Base-by-base conservation (phyloP, 257 asterid genomes). In the Solanum appendiculatum region DNA sequence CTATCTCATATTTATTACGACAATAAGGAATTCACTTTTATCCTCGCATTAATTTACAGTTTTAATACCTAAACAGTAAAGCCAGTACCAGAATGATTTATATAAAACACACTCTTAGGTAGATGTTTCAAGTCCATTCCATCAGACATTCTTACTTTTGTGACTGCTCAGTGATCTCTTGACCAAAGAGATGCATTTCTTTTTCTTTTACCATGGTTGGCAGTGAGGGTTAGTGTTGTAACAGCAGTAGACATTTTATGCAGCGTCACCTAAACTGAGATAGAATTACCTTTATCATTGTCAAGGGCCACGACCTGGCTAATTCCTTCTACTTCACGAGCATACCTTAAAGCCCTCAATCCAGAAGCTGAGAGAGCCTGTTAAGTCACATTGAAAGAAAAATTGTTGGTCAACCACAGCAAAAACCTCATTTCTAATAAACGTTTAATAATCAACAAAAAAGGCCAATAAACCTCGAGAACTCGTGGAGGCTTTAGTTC, bases 331-430 rank as follows among this genome's bases (percentile, higher is more conserved):
- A 95, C 89, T 93, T 97, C 99, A 69, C 96, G 97, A 11, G 99
- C 99, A 92, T 96, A 96, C 91, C 99, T 94, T 64, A 97, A 87
- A 87, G 99, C 96, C 90, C 99, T 93, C 87, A 97, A 95, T 44
- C 99, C 99, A 73, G 99, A 97, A 88, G 99, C 99, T 18, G 99
- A 95, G 87, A 97, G 86, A 36, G 99, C 99, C 99, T 97, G 86
- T 83, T 33, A 81, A 88, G 77, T 68, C 88, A 69, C 80, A 48
- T 81, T 72, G 27, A 51, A 40, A 86, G 12, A 86, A 11, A 48
- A 86, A 31, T 5, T 18, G 42, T 46, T n/a, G 82, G 36, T 36
- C 73, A 75, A 51, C 84, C 42, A 66, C 85, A 85, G 37, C 12
- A 48, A n/a, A 27, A 21, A 21, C 60, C 56, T 21, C 85, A 69